Percentiles rank a stretch among this genome's conserved stretches.
Conservation (phyloP, 108 stramenopile species). For the Hondaea fermentalgiana region DNA sequence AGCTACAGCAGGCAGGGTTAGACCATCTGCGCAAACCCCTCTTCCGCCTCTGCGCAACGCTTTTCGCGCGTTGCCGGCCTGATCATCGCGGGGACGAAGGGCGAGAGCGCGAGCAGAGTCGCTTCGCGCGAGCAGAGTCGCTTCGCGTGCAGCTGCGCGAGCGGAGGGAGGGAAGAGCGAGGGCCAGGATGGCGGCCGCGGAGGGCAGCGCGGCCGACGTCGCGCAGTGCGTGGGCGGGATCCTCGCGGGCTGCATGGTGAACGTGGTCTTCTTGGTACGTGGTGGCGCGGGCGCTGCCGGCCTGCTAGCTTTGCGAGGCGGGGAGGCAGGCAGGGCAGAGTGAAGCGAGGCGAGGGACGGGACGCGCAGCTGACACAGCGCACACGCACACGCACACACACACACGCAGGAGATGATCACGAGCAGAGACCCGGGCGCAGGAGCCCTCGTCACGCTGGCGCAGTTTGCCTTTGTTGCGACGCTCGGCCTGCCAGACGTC, state of each 20-base stretch:
- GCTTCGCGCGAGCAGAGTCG: too few relatives aligned
- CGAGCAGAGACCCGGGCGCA: not conserved
- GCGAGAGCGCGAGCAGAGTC: too few relatives aligned
- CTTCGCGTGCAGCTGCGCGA: too few relatives aligned
- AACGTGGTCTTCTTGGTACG: conserved; percentile 6
- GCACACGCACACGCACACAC: not conserved
- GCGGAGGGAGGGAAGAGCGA: too few relatives aligned
- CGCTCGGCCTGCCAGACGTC: not conserved
- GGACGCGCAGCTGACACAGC: not conserved
- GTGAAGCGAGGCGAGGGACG: not conserved
- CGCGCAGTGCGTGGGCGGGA: not conserved
- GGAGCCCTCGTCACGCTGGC: conserved; percentile 1
- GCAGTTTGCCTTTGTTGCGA: not conserved
- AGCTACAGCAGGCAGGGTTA: too few relatives aligned
- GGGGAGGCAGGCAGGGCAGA: too few relatives aligned
- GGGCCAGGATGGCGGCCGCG: too few relatives aligned
- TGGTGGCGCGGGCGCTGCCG: not conserved
- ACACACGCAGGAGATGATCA: not conserved
- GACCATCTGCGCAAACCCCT: too few relatives aligned
- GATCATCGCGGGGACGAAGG: too few relatives aligned
- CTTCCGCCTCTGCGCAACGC: too few relatives aligned
- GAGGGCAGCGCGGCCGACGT: not conserved
- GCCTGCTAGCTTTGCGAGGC: too few relatives aligned
- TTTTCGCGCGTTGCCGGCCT: too few relatives aligned
- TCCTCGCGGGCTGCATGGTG: not conserved